Conservation (phyloP, 1,139 yeast species). For the Lodderomyces metapsilosis region DNA sequence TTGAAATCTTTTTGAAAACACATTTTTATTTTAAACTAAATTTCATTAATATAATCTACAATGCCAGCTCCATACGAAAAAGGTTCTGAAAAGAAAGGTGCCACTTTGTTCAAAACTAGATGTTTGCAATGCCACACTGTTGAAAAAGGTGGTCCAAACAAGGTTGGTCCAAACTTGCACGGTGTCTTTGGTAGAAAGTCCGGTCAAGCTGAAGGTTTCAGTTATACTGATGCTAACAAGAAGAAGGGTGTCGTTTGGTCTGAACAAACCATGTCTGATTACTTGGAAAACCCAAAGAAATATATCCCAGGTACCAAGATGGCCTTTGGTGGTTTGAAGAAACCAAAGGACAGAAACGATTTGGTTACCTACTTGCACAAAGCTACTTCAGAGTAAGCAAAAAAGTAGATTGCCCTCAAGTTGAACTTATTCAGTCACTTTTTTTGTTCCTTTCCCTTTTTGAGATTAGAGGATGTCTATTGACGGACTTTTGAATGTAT, state of each 20-base stretch:
- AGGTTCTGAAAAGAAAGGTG: constrained; percentile 96
- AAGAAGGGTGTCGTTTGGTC: constrained; percentile 89
- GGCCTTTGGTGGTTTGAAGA: constrained; percentile 99
- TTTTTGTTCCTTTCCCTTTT: background rate
- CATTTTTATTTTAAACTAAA: background rate
- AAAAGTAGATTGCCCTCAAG: background rate
- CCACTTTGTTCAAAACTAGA: constrained; percentile 96
- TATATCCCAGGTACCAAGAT: constrained; percentile 99
- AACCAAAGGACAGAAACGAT: constrained; percentile 98
- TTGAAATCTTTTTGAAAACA: background rate
- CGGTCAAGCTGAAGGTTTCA: constrained; percentile 89
- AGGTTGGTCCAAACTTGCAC: constrained; percentile 98
- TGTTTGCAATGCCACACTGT: constrained; percentile 98
- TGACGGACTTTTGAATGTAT: background rate
- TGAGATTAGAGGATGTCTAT: constrained; percentile 2
- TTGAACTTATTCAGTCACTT: background rate
- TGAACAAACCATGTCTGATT: constrained; percentile 87
- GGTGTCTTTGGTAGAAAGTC: constrained; percentile 92
- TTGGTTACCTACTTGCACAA: constrained; percentile 82
- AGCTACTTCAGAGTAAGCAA: constrained; percentile 55
- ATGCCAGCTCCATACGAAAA: constrained; percentile 68
- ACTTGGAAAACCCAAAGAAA: constrained; percentile 99
- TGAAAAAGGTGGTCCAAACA: constrained; percentile 95
- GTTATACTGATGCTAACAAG: constrained; percentile 98
- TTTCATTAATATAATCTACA: too few species aligned